These are phyloP conservation scores for Xerocomus spinulosus DNA, from an alignment of 768 basidiomycete species.

Conservation along the genomic window DNA sequence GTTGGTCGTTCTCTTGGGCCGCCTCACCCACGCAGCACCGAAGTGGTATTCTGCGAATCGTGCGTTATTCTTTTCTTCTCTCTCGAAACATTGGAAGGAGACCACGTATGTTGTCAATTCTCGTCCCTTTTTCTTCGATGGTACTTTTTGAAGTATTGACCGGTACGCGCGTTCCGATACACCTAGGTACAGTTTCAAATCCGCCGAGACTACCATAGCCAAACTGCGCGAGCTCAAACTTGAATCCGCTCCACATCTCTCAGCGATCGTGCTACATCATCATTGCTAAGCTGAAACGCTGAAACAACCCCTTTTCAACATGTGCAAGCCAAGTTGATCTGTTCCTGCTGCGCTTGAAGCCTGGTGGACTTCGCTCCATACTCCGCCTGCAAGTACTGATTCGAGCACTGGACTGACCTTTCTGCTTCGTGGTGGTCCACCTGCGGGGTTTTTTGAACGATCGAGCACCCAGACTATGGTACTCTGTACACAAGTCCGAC, in stretches of 20 bases:
- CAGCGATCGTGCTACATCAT: constrained; percentile 51
- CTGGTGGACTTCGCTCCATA: constrained; percentile 6
- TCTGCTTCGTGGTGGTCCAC: constrained; percentile 29
- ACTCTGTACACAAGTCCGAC: constrained; percentile 54
- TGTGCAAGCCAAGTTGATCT: constrained; percentile 8
- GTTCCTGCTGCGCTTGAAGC: not conserved
- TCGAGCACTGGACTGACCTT: constrained; percentile 41
- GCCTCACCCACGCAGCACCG: not conserved
- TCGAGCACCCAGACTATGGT: constrained; percentile 45
- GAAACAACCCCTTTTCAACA: constrained; percentile 31
- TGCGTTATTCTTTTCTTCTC: not conserved
- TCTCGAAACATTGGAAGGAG: not conserved
- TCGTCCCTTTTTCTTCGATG: constrained; percentile 49
- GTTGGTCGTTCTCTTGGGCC: not conserved
- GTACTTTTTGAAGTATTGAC: constrained; percentile 48
- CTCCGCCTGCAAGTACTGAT: constrained; percentile 32
- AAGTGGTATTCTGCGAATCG: not conserved
- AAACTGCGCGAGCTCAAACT: constrained; percentile 19
- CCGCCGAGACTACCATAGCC: constrained; percentile 23
- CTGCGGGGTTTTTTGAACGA: constrained; percentile 19
- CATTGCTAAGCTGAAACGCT: constrained; percentile 34
- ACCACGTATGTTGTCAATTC: constrained; percentile 14
- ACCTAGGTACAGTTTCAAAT: not conserved
- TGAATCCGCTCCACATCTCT: constrained; percentile 40
- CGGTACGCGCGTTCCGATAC: constrained; percentile 36